Base-by-base conservation (phyloP, 2,329 filamentous ascomycete species). In the Ampelomyces quisqualis region DNA sequence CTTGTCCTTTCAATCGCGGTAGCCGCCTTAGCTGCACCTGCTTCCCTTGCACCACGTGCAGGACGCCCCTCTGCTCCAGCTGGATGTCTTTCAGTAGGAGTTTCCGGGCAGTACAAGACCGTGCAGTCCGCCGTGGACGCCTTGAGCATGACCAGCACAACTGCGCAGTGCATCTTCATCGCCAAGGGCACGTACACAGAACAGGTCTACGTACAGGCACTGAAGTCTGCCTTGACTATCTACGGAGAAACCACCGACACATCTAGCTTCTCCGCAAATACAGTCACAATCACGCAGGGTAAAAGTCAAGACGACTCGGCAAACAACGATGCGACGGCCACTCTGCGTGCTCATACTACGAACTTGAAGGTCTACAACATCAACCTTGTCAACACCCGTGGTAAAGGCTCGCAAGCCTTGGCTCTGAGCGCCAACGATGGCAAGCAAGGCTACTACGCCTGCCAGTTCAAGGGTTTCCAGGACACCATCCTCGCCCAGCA, bases 291-390 rank as follows among this genome's bases (percentile, higher is more conserved):
- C 53, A 76, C 73, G 11, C 70, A 72, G 22, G 65, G 62, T 28
- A 66, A 69, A 39, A 71, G 70, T 45, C 77, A 79, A 34, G 71
- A 73, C 13, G 64, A 73, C 40, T 70, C 70, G 1, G 49, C 72
- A 27, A 75, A 34, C 42, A 78, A 85, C 47, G 81, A 84, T 47
- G 58, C 64, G 43, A 82, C 75, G 4, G 73, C 66, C 3, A 78
- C 76, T 1, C 60, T 77, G n/a, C 69, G 75, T 9, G 73, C 71
- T 7, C 65, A 62, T 52, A 72, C 76, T 0, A 57, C 64, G 4
- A 73, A 78, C 51, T 73, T 84, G 43, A 77, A 76, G 51, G 66
- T 84, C 13, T 85, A 85, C 69, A 85, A 85, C 49, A 70, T 85
- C 59, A 80, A 82, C 58, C 67, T 80, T 7, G 62, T 65, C 45